Conservation (phyloP, 768 basidiomycete species). For the Podaxis mareebaensis region DNA sequence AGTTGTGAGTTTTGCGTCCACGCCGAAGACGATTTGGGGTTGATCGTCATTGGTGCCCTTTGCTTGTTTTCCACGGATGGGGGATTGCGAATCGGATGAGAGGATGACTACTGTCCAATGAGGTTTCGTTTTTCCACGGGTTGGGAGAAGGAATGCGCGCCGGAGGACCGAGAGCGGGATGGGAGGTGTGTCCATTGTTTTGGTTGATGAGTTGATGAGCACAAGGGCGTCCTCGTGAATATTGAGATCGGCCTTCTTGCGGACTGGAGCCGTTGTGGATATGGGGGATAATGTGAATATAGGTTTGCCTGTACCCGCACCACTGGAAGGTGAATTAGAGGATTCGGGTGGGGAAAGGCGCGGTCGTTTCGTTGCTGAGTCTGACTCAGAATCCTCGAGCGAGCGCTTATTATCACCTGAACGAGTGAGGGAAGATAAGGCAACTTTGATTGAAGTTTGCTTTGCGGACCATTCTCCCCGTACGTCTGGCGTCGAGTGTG, state of each 20-base stretch:
- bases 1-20: conserved; percentile 56
- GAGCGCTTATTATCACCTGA: conserved; percentile 31
- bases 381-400: conserved; percentile 37
- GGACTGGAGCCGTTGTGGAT: conserved; percentile 71
- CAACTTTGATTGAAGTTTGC: conserved; percentile 31
- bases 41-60: conserved; percentile 30
- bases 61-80: conserved; percentile 42
- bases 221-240: conserved; percentile 51
- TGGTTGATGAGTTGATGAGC: conserved; percentile 52
- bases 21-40: conserved; percentile 68
- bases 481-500: conserved; percentile 28
- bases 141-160: conserved; percentile 73
- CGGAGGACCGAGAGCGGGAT: conserved; percentile 50
- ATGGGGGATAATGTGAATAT: conserved; percentile 62
- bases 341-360: conserved; percentile 25
- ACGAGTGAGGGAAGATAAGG: conserved; percentile 30
- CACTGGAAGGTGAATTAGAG: conserved; percentile 13
- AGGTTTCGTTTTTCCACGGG: conserved; percentile 67
- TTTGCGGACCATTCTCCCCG: conserved; percentile 39
- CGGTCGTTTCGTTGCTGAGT: conserved; percentile 34
- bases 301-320: conserved; percentile 39
- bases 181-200: conserved; percentile 44
- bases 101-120: conserved; percentile 76
- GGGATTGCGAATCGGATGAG: conserved; percentile 42
- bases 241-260: conserved; percentile 73